Evolutionary conservation across 495 filamentous ascomycete species (phyloP), one percentile per base, ranked within the genome.

Genomic region (Neurospora sp.): DNA sequence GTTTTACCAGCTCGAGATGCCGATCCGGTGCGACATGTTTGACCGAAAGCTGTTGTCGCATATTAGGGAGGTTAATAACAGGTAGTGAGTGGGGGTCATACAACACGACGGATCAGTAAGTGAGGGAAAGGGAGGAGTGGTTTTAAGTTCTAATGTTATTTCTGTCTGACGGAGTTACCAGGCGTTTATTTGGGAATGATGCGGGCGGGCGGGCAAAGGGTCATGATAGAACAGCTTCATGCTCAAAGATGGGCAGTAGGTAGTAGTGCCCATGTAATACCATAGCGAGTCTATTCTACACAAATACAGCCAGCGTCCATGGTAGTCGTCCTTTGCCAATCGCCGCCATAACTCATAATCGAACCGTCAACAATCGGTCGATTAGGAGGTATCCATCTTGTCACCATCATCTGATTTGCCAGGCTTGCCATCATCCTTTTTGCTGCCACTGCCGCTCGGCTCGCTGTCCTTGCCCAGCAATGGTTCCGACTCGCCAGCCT

Each of bases 1-100:
- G 11, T 99, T 99, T 79, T 98, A 98, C 83, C 92, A 94, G 80
- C 86, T 95, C 39, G 96, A 99, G 85, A 99, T 98, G 96, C 96
- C 96, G 70, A 89, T 99, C 48, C 86, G 96, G 74, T 97, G 94
- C 83, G 96, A 98, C 82, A 90, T 91, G 71, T 99, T 97, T 83
- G 96, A 99, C 78, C 85, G 96, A 78, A 91, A 91, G 82, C 82
- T 99, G 78, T 87, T 86, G 77, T 90, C 86, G 70, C 93, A 92
- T 79, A 87, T 95, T 46, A 86, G 90, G 78, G 87, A 87, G 76
- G 82, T 87, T 62, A 89, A 89, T 71, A 87, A 80, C 73, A 80
- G 84, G 74, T 86, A 80, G 77, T 35, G 31, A 23, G 12, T 44
- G 70, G 38, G 38, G 27, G 14, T 31, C 10, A 39, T 9, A 40